Evolutionary conservation across 495 filamentous ascomycete species (phyloP).

Genomic region (Aspergillus cavernicola): DNA sequence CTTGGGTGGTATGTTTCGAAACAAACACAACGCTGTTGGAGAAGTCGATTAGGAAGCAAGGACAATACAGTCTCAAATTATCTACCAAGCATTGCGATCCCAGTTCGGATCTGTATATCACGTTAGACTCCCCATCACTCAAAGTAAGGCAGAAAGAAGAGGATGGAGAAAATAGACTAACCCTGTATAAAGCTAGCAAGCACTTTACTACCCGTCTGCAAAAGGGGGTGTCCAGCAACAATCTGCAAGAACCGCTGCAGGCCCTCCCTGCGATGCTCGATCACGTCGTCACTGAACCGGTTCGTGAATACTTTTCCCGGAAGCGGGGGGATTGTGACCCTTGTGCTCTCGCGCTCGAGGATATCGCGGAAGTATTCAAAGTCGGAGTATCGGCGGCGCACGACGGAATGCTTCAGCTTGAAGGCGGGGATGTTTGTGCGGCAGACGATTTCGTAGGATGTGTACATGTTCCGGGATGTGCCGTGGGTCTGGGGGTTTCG

Average conservation of each 20-base stretch:
- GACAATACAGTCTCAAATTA: neutral
- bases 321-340: conserved; percentile 92
- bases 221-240: conserved; percentile 89
- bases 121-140: conserved; percentile 7
- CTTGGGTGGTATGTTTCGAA: neutral
- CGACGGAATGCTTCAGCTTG: conserved; percentile 80
- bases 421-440: conserved; percentile 98
- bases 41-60: neutral
- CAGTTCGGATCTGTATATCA: conserved; percentile 29
- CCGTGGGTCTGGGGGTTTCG: conserved; percentile 94
- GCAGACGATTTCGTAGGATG: conserved; percentile 95
- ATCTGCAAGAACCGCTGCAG: conserved; percentile 96
- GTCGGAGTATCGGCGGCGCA: conserved; percentile 92
- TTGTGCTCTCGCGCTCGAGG: conserved; percentile 86
- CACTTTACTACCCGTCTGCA: conserved; percentile 98
- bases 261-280: conserved; percentile 88
- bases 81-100: conserved; percentile 39
- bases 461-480: conserved; percentile 94
- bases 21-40: conserved; percentile 13
- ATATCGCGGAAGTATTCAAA: conserved; percentile 99
- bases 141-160: neutral
- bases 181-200: conserved; percentile 94
- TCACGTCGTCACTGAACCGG: conserved; percentile 96
- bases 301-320: conserved; percentile 98
- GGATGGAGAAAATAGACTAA: conserved; percentile 40